Evolutionary conservation across 2,329 filamentous ascomycete genomes (phyloP).

Genomic region (Penicillium verrucosum): DNA sequence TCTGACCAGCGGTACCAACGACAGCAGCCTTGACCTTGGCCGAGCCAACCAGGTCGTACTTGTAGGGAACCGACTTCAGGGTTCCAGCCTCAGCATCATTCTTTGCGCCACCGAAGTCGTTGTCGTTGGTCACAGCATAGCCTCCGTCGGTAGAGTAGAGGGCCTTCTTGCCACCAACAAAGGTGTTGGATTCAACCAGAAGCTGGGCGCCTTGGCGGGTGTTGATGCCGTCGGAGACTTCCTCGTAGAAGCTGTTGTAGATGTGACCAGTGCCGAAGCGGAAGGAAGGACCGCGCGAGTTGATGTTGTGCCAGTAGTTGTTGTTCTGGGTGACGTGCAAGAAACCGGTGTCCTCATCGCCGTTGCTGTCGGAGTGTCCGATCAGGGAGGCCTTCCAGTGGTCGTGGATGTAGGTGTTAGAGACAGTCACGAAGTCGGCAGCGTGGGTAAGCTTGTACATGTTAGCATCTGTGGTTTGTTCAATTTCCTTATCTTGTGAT

Average conservation of each 20-base stretch:
- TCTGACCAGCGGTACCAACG: constrained; percentile 35
- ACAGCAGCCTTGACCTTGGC: constrained; percentile 48
- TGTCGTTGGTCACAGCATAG: constrained; percentile 45
- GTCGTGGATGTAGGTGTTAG: constrained; percentile 53
- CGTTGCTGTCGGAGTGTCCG: constrained; percentile 59
- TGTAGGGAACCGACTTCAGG: constrained; percentile 53
- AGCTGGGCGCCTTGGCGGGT: constrained; percentile 56
- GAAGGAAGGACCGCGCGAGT: constrained; percentile 61
- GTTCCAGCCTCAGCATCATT: constrained; percentile 53
- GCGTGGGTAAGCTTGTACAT: constrained; percentile 53
- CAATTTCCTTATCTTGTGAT: not conserved
- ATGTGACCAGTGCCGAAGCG: constrained; percentile 66
- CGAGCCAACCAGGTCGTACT: constrained; percentile 53
- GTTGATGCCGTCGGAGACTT: constrained; percentile 54
- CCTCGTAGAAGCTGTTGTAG: constrained; percentile 53
- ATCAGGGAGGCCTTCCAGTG: constrained; percentile 63
- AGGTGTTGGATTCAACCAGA: constrained; percentile 57
- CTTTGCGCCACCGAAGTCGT: constrained; percentile 47
- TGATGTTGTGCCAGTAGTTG: constrained; percentile 64
- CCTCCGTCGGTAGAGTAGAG: constrained; percentile 48
- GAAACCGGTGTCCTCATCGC: constrained; percentile 57
- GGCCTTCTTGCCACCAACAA: constrained; percentile 46
- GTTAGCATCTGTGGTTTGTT: not conserved
- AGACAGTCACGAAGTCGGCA: constrained; percentile 56
- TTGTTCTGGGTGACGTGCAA: constrained; percentile 64